Percentiles rank a stretch among this genome's conserved stretches.
phyloP scores from a whole-genome alignment of 2,329 filamentous ascomycete genomes.

The Cordyceps cateniannulata region DNA sequence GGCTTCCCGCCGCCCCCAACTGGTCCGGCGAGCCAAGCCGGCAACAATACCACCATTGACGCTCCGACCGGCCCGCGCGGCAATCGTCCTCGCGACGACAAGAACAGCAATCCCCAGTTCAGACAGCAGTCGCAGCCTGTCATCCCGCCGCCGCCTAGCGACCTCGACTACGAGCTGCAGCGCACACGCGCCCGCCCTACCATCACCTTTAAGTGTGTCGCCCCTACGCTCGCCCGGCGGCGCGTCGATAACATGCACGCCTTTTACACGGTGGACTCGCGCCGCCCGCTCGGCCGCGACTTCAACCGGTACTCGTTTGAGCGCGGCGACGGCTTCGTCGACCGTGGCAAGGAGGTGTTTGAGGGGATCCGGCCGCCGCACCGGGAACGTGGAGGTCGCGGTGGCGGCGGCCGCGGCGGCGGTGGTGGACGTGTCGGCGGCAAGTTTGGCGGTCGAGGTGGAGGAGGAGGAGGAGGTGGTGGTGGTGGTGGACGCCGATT shows the following conservation, averaged over 20 bases:
- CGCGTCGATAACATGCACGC: slow-evolving; percentile 54
- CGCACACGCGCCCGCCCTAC: slow-evolving; percentile 36
- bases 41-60: not conserved
- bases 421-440: slow-evolving; percentile 19
- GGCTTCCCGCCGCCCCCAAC: not conserved
- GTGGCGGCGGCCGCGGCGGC: slow-evolving; percentile 23
- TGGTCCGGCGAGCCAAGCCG: slow-evolving; percentile 1
- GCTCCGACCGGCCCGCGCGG: not conserved
- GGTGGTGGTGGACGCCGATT: slow-evolving; percentile 20
- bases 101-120: not conserved
- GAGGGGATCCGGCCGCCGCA: slow-evolving; percentile 56
- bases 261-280: slow-evolving; percentile 37
- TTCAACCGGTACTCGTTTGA: slow-evolving; percentile 71
- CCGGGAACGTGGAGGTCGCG: slow-evolving; percentile 33
- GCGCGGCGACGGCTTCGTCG: slow-evolving; percentile 57
- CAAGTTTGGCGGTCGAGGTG: slow-evolving; percentile 22
- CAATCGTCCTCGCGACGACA: not conserved
- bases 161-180: slow-evolving; percentile 3
- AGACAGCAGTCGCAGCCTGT: not conserved
- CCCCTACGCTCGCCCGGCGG: slow-evolving; percentile 54
- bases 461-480: slow-evolving; percentile 18
- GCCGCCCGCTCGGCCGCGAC: slow-evolving; percentile 37
- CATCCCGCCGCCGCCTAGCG: slow-evolving; percentile 5
- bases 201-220: slow-evolving; percentile 50
- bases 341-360: slow-evolving; percentile 66